Evolutionary conservation across 2,329 filamentous ascomycete species (phyloP).

Genomic region (Thielaviopsis musarum): DNA sequence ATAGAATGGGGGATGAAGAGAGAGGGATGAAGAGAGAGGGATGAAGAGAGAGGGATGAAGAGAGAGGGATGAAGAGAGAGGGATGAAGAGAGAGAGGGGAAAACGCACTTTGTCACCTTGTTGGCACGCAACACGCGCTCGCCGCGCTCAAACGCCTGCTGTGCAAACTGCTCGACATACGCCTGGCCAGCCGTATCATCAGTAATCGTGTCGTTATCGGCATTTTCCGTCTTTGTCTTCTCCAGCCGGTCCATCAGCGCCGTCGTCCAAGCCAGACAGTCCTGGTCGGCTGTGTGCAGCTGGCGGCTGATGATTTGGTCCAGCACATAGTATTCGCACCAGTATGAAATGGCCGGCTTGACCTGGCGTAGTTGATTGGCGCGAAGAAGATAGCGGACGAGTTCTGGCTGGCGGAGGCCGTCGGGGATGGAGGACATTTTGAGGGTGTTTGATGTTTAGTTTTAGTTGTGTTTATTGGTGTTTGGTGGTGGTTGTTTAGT

Average conservation of each 20-base stretch:
- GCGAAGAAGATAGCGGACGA: constrained; percentile 68
- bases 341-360: constrained; percentile 84
- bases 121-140: constrained; percentile 68
- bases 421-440: constrained; percentile 38
- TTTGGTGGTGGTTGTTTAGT: too few species aligned
- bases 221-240: constrained; percentile 54
- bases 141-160: constrained; percentile 72
- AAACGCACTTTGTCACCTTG: constrained; percentile 56
- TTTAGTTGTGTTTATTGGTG: too few species aligned
- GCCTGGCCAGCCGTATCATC: constrained; percentile 79
- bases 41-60: too few species aligned
- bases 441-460: neutral
- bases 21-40: neutral
- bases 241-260: constrained; percentile 84
- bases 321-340: constrained; percentile 89
- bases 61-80: neutral
- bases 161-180: constrained; percentile 85
- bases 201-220: constrained; percentile 63
- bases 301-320: constrained; percentile 74
- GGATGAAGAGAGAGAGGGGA: too few species aligned
- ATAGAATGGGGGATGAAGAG: too few species aligned
- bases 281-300: constrained; percentile 62
- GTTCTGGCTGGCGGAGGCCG: constrained; percentile 62
- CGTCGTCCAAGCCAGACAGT: constrained; percentile 66
- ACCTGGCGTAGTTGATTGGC: constrained; percentile 68